Base-by-base conservation (phyloP, 371 early-diverging fungal genomes). In the Mucor piriformis region DNA sequence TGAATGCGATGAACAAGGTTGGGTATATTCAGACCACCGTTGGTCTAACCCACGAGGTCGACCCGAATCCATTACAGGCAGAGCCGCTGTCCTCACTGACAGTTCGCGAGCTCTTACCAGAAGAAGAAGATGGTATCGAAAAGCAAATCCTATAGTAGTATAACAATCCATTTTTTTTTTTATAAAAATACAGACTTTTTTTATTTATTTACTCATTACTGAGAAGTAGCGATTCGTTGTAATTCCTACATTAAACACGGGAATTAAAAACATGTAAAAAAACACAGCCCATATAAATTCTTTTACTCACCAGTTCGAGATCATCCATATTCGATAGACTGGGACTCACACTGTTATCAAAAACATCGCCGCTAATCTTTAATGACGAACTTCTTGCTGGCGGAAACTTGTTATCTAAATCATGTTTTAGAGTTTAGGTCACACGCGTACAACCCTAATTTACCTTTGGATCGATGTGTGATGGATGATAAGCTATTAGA, bases 311-410 rank as follows among this genome's bases (percentile, higher is more conserved):
- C 48, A 62, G 44, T 55, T 74, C 69, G 16, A 74, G 54, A 34
- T 77, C 78, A 60, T 72, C 74, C 54, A 77, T 64, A 55, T 67
- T 77, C 4, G 77, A 69, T 50, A 67, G 11, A 38, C 61, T 44
- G 33, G 49, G 34, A 34, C 50, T 49, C 23, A 38, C 29, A 16
- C 33, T 59, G 18, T 42, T 42, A 54, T 65, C 69, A 57, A 69
- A 61, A 15, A 42, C 71, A 60, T 63, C 61, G 5, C 37, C 49
- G 12, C 52, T 52, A 49, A 57, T 32, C 13, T 53, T 66, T 15
- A 66, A n/a, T 27, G 67, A 60, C 10, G 67, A 60, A 32, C 63
- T 57, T 27, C 61, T 58, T n/a, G 63, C 51, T 3, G 61, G 57
- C 43, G 40, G 18, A 24, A 46, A 20, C 18, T 20, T 42, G 21